Evolutionary conservation across 768 basidiomycete genomes (phyloP), one percentile per base, ranked within the genome.

Genomic region (Mycena kentingensis): DNA sequence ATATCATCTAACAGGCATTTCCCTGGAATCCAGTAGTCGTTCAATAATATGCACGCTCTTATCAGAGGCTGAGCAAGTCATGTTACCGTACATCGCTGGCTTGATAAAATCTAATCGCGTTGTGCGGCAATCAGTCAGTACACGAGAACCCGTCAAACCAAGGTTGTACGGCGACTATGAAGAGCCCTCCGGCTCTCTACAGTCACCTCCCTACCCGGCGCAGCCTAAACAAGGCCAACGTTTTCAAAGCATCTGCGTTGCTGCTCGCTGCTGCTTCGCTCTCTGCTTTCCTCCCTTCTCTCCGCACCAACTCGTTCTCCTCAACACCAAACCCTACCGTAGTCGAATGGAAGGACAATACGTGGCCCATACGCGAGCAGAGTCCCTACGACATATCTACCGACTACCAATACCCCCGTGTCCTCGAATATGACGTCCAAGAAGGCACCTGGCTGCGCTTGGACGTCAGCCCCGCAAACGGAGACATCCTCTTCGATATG

Each of bases 361-460:
- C 83, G 24, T 90, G 81, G 73, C 87, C 87, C 19, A 66, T 86
- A 22, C 84, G 85, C 28, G 69, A 73, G 25, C 80, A 76, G 51
- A 78, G 75, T 2, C 74, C 75, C 32, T 90, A 86, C 85, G 87
- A 89, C 62, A 88, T 89, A 54, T 88, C 87, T 19, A 87, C 85
- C 19, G 83, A 88, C 70, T 88, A 80, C 58, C 76, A 80, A n/a
- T 80, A 82, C 67, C 82, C 85, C 1, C 81, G 87, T n/a, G 68
- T 67, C 18, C 70, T 88, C 27, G 76, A 80, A 49, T 90, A 84
- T 64, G 82, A 87, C 50, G 87, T 88, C 13, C 72, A 77, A 35
- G 84, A 88, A 63, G 88, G 87, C 7, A 89, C 88, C 29, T 90
- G 87, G 87, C 69, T 89, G 47, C 77, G 86, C 11, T 77, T 89